Base-by-base conservation (phyloP, 805 yeast genomes). In the Nakazawaea holstii region DNA sequence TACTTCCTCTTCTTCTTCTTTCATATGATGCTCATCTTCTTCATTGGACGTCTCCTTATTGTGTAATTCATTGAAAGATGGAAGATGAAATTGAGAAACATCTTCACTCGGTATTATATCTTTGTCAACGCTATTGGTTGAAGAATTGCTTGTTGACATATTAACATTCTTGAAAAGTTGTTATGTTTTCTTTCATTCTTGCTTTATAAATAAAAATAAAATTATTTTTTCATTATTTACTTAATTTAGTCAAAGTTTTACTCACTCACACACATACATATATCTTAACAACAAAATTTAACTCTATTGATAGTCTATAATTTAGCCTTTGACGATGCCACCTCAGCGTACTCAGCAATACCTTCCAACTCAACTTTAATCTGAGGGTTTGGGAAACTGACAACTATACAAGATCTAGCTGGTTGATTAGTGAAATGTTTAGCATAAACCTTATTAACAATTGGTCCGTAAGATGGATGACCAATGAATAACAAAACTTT, bases 331-430 rank as follows among this genome's bases (percentile, higher is more conserved):
- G 24, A 3, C 5, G 24, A 20, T 20, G 39, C 31, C 10, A 14
- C 13, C n/a, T 37, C 39, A 49, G 61, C 57, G 35, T 56, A 48
- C 43, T 64, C 54, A 32, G 79, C 79, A 53, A 73, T 57, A 41
- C 69, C 68, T 52, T 77, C 81, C 44, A 76, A 57, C 55, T 77
- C 82, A 43, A 75, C 75, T 55, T 74, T 72, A 41, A 76, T 56
- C 10, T 64, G 56, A 5, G 73, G 66, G 58, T 76, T 73, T 63
- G 76, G 76, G 59, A 74, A 74, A 8, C 66, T 69, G 30, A 68
- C 77, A 43, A 73, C 63, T 26, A 73, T 62, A 53, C 75, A 70
- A 44, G 69, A 62, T 61, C 78, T 66, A 3, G 76, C 75, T 11
- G 79, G 79, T 46, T 62, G 61, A 37, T 62, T 64, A 4, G 69